phyloP scores from a whole-genome alignment of 495 filamentous ascomycete genomes.

The Barbatosphaeria neglecta region DNA sequence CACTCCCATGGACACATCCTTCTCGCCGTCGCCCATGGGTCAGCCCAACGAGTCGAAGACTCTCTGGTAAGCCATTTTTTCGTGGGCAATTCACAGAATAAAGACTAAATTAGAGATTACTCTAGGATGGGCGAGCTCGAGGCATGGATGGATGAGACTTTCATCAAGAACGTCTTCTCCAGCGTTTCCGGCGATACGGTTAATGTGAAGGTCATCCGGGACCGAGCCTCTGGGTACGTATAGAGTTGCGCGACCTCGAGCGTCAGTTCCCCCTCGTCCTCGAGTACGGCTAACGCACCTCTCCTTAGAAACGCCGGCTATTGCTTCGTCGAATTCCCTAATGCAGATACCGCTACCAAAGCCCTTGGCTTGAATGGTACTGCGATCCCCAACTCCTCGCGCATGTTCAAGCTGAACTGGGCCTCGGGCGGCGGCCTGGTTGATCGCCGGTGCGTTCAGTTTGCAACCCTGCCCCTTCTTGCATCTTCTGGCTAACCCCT shows the following conservation, averaged over 20 bases:
- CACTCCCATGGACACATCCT: background rate
- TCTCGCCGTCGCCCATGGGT: background rate
- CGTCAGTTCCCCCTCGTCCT: no score
- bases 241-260: no score
- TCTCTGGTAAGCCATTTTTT: constrained; percentile 25
- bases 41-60: constrained; percentile 14
- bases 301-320: constrained; percentile 94
- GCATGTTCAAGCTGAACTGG: constrained; percentile 99
- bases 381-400: constrained; percentile 84
- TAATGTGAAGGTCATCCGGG: constrained; percentile 99
- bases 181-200: constrained; percentile 76
- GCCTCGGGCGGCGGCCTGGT: constrained; percentile 92
- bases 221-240: constrained; percentile 97
- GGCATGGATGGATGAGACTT: constrained; percentile 98
- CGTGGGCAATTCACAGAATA: no score
- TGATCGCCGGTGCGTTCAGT: constrained; percentile 63
- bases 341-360: constrained; percentile 76
- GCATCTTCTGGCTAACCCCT: constrained; percentile 9
- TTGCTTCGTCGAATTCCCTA: constrained; percentile 93
- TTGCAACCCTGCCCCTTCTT: background rate
- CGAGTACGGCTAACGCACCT: constrained; percentile 60
- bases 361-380: constrained; percentile 81
- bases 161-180: constrained; percentile 88
- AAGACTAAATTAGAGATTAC: no score
- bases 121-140: constrained; percentile 97